Percentiles rank a stretch among this genome's conserved stretches.
Evolutionary conservation across 495 filamentous ascomycete genomes (phyloP).

Genomic region (Platismatia glauca): DNA sequence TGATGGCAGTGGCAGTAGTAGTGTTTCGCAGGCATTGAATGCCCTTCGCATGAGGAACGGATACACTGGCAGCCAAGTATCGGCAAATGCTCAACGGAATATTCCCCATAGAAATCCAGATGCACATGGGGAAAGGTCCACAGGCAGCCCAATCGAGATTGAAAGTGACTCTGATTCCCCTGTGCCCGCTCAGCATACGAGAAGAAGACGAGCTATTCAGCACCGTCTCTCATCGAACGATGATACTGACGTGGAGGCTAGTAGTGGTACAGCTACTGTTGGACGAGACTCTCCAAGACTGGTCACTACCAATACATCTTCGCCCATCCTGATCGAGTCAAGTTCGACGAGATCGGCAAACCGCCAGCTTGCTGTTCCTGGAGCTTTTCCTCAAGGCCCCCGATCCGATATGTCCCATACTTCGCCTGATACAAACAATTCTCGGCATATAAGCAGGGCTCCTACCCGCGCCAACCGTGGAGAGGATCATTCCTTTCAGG

Average conservation of each 20-base stretch:
- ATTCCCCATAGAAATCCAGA: slow-evolving; percentile 1
- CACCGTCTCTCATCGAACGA: slow-evolving; percentile 10
- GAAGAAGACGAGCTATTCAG: slow-evolving; percentile 13
- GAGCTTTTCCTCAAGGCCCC: neutral
- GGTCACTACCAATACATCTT: slow-evolving; percentile 2
- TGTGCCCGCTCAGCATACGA: slow-evolving; percentile 3
- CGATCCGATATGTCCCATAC: neutral
- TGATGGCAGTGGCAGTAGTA: neutral
- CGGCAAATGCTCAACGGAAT: neutral
- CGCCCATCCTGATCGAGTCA: slow-evolving; percentile 15
- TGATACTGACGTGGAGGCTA: slow-evolving; percentile 9
- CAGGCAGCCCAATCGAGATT: slow-evolving; percentile 10
- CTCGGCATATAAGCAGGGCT: neutral
- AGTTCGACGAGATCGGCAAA: slow-evolving; percentile 7
- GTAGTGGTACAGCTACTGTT: slow-evolving; percentile 15
- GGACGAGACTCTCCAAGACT: slow-evolving; percentile 8
- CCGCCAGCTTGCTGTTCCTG: neutral
- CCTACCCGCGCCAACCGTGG: neutral
- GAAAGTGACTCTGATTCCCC: slow-evolving; percentile 21
- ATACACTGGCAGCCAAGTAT: neutral
- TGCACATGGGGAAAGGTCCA: neutral
- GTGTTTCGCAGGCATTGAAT: slow-evolving; percentile 5
- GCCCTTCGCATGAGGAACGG: neutral
- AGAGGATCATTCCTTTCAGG: neutral
- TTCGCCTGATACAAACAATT: neutral